Base-by-base conservation (phyloP, 805 yeast genomes). In the Candida nanaspora region DNA sequence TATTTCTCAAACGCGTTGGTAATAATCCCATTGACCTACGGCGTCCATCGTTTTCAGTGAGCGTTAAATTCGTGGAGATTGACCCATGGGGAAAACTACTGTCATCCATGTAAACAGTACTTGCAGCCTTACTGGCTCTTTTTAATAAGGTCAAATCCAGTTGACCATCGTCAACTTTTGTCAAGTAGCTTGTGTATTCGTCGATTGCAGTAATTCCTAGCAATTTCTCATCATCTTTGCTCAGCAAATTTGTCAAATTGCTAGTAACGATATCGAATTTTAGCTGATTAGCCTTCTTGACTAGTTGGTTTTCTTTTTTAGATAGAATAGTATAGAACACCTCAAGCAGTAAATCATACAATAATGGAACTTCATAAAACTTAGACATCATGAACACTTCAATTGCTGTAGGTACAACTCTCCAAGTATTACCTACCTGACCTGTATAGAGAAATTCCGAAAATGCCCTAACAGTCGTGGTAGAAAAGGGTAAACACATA, bases 401-500 rank as follows among this genome's bases (percentile, higher is more conserved):
- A 31, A 82, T 65, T 0, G 83, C 74, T 0, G 84, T 78, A 0
- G 93, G 91, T 2, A 74, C 66, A 31, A 84, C 59, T n/a, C 70
- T 60, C 91, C 91, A 83, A 49, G 74, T 80, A 40, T 80, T 76
- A 21, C 86, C 86, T 19, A 85, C 75, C 57, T 83, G 88, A 1
- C 93, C 94, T 5, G 89, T 84, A 51, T 80, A 82, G 41, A 85
- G 65, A 55, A 78, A 85, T 53, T 84, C 93, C 22, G 80, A 66
- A 47, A 83, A 73, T 2, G 87, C 87, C 41, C 69, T 69, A 14
- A 82, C 75, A 0, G 86, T 74, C 1, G 63, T 55, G 1, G 81
- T 76, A 2, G 78, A 57, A 61, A 80, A 82, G 3, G 94, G 93
- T 46, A 85, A 56, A 48, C 80, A 83, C 22, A 85, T 55, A 15